Evolutionary conservation across 192 early-diverging fungal genomes (phyloP).

Genomic region (Diversispora epigaea): DNA sequence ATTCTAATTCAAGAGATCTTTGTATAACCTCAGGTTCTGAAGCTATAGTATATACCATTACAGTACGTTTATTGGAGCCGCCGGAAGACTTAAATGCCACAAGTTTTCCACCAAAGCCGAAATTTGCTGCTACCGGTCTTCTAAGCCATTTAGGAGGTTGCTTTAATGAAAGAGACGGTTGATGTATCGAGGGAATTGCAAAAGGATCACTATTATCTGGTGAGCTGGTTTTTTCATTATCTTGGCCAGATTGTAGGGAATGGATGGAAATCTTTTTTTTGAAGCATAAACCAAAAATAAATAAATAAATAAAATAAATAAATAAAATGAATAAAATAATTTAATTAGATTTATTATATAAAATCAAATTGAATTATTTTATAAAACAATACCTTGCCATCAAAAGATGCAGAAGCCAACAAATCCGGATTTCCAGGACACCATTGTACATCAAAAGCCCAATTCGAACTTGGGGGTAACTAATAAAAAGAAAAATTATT

Average conservation of each 20-base stretch:
- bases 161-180: slow-evolving; percentile 55
- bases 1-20: slow-evolving; percentile 72
- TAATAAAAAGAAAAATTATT: slow-evolving; percentile 19
- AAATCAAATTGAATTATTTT: too few relatives aligned
- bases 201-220: slow-evolving; percentile 71
- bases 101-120: slow-evolving; percentile 90
- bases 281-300: not conserved
- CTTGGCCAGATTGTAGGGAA: slow-evolving; percentile 63
- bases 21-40: slow-evolving; percentile 72
- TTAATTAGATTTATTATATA: slow-evolving; percentile 9
- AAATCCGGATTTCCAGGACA: slow-evolving; percentile 93
- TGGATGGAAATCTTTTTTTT: slow-evolving; percentile 67
- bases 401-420: slow-evolving; percentile 84
- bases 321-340: too few relatives aligned
- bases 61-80: slow-evolving; percentile 39
- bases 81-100: slow-evolving; percentile 60
- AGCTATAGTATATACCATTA: slow-evolving; percentile 66
- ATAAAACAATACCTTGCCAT: slow-evolving; percentile 65
- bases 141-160: slow-evolving; percentile 89
- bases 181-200: slow-evolving; percentile 47
- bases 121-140: slow-evolving; percentile 80
- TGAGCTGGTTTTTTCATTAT: slow-evolving; percentile 28
- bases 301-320: too few relatives aligned
- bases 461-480: slow-evolving; percentile 81
- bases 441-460: slow-evolving; percentile 97